phyloP scores from a whole-genome alignment of 2,329 filamentous ascomycete species.

The Herpotrichia juniperi region DNA sequence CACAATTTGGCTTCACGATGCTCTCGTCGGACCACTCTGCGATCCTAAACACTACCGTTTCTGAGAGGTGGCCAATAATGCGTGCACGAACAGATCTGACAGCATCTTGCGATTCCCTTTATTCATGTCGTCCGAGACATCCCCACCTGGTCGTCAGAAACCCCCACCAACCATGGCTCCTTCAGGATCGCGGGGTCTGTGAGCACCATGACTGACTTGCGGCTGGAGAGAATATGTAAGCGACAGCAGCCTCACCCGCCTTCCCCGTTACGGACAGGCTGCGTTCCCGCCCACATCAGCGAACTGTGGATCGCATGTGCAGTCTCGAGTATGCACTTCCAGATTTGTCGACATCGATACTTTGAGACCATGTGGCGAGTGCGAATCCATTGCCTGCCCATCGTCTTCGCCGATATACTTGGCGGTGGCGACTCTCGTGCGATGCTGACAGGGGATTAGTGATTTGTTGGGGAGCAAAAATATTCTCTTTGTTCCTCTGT shows the following conservation, averaged over 20 bases:
- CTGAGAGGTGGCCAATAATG: too few species aligned
- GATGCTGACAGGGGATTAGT: too few species aligned
- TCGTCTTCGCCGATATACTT: too few species aligned
- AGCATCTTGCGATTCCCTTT: not conserved
- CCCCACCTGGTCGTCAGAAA: too few species aligned
- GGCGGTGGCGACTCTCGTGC: too few species aligned
- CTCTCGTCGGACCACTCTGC: too few species aligned
- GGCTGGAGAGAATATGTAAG: not conserved
- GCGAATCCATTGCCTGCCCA: not conserved
- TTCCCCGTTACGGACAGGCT: not conserved
- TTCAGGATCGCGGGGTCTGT: not conserved
- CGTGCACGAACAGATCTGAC: too few species aligned
- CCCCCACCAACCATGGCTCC: not conserved
- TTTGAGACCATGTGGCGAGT: not conserved
- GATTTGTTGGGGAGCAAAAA: too few species aligned
- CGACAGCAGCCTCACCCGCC: slow-evolving; percentile 1
- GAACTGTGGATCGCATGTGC: not conserved
- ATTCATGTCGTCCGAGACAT: not conserved
- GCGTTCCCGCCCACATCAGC: not conserved
- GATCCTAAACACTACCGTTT: not conserved
- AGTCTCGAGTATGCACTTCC: not conserved
- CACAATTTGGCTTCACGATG: not conserved
- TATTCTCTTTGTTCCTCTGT: too few species aligned
- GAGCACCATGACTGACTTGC: not conserved
- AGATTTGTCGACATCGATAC: not conserved